phyloP scores from a whole-genome alignment of 2,329 filamentous ascomycete species.

The Venturia nashicola region DNA sequence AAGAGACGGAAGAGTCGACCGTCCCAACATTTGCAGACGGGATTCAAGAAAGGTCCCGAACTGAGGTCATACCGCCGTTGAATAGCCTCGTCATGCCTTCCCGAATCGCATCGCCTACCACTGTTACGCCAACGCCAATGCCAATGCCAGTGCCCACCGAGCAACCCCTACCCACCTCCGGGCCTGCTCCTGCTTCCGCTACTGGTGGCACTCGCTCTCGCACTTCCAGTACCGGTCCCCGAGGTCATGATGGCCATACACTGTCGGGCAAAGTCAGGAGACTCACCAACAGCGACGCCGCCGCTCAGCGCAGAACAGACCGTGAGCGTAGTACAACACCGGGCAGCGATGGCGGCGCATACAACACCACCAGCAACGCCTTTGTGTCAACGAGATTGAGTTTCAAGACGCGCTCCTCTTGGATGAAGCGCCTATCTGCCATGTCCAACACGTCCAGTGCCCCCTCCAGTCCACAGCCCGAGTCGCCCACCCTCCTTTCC shows the following conservation, averaged over 20 bases:
- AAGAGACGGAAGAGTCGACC: background rate
- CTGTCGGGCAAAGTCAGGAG: slow-evolving; percentile 5
- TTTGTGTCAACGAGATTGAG: slow-evolving; percentile 9
- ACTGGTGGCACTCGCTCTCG: background rate
- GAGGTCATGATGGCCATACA: slow-evolving; percentile 8
- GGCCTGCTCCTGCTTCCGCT: background rate
- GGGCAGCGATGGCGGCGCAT: background rate
- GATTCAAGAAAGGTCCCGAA: slow-evolving; percentile 4
- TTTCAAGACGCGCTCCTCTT: slow-evolving; percentile 37
- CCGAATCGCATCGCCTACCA: slow-evolving; percentile 2
- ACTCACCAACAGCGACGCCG: slow-evolving; percentile 5
- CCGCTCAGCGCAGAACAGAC: slow-evolving; percentile 6
- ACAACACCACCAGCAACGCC: slow-evolving; percentile 1
- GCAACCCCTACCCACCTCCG: background rate
- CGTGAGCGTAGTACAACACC: slow-evolving; percentile 4
- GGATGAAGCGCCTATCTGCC: slow-evolving; percentile 57
- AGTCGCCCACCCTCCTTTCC: slow-evolving; percentile 52
- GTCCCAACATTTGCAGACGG: background rate
- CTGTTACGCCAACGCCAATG: background rate
- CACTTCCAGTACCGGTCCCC: background rate
- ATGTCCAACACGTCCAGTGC: slow-evolving; percentile 40
- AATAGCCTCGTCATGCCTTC: slow-evolving; percentile 3
- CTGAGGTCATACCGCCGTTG: background rate
- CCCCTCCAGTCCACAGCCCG: slow-evolving; percentile 51
- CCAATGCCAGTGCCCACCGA: background rate